A percentile compares a stretch with the other conserved stretches of the same genome.
Conservation (phyloP, 768 basidiomycete species). For the Leccinum barrowsii region DNA sequence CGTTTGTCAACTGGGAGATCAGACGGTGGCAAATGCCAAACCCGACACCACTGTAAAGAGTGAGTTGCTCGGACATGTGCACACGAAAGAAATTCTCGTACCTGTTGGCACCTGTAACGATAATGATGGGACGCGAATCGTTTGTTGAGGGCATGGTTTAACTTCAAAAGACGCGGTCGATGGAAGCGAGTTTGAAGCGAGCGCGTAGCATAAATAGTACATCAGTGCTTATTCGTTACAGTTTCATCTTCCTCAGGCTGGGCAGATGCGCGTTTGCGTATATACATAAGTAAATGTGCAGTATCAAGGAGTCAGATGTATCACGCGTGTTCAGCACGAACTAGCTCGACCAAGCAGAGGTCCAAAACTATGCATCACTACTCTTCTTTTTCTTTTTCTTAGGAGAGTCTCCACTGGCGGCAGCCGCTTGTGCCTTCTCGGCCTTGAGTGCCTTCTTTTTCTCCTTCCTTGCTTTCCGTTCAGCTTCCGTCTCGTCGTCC, state of each 20-base stretch:
- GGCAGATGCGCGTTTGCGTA: background rate
- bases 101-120: constrained; percentile 74
- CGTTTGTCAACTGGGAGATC: constrained; percentile 59
- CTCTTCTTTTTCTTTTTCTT: constrained; percentile 44
- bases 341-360: background rate
- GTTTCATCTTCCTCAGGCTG: no score
- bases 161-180: background rate
- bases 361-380: constrained; percentile 24
- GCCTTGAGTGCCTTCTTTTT: constrained; percentile 75
- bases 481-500: constrained; percentile 72
- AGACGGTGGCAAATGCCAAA: constrained; percentile 81
- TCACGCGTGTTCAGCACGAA: background rate
- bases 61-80: constrained; percentile 2
- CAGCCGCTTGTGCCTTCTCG: constrained; percentile 56
- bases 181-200: background rate
- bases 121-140: constrained; percentile 42
- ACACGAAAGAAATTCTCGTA: constrained; percentile 26
- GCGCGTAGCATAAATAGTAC: no score
- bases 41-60: constrained; percentile 71
- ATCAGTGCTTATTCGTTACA: no score
- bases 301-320: background rate
- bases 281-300: background rate
- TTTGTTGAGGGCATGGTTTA: constrained; percentile 25
- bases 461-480: constrained; percentile 80
- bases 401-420: constrained; percentile 39